A percentile compares a stretch with the other conserved stretches of the same genome.
These are phyloP conservation scores for Russula emetica DNA, from an alignment of 768 basidiomycete species.

Conservation along the genomic window DNA sequence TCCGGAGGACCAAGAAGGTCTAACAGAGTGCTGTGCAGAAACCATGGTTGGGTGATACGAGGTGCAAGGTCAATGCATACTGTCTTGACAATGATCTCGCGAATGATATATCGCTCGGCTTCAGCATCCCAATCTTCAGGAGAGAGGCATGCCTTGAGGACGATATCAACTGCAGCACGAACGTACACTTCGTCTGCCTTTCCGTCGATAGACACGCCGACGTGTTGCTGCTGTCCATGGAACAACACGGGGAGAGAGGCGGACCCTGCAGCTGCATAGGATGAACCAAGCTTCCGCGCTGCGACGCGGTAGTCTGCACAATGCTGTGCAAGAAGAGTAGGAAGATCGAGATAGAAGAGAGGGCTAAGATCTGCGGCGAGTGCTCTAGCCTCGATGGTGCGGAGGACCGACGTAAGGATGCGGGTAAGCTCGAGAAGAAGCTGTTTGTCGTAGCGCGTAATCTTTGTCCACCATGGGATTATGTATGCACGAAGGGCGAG, in stretches of 20 bases:
- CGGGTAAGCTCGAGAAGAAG: constrained; percentile 67
- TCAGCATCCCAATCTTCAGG: constrained; percentile 74
- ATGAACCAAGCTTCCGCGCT: constrained; percentile 53
- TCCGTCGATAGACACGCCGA: constrained; percentile 69
- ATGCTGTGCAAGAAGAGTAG: constrained; percentile 67
- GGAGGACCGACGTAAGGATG: constrained; percentile 55
- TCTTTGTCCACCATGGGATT: constrained; percentile 81
- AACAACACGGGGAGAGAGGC: constrained; percentile 64
- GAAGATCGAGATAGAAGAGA: constrained; percentile 59
- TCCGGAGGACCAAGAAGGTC: constrained; percentile 52
- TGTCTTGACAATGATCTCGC: constrained; percentile 79
- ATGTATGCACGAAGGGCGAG: constrained; percentile 75
- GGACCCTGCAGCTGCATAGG: constrained; percentile 67
- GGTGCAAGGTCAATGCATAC: constrained; percentile 52
- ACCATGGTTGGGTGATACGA: constrained; percentile 84
- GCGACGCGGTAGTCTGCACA: constrained; percentile 75
- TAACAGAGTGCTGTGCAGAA: constrained; percentile 68
- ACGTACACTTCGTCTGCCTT: constrained; percentile 69
- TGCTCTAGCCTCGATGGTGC: constrained; percentile 55
- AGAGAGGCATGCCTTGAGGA: constrained; percentile 71
- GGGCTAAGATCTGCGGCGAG: constrained; percentile 52
- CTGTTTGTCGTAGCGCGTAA: constrained; percentile 79
- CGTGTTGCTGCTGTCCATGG: constrained; percentile 79
- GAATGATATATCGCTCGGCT: constrained; percentile 73
- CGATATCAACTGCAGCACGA: constrained; percentile 70